Base-by-base conservation (phyloP, 2,329 filamentous ascomycete genomes). In the Alternaria sp. region DNA sequence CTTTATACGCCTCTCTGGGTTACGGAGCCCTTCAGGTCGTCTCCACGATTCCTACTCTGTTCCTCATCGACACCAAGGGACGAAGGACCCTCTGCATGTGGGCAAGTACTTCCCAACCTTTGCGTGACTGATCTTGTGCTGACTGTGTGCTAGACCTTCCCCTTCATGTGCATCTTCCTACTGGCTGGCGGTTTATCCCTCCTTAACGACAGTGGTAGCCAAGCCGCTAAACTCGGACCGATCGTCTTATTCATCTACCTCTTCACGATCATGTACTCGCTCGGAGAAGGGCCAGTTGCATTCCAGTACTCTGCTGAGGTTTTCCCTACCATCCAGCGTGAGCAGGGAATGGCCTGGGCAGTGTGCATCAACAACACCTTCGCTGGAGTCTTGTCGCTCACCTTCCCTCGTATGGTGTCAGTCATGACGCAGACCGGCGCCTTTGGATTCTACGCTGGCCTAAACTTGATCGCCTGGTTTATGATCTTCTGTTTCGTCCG, bases 201-300 rank as follows among this genome's bases (percentile, higher is more conserved):
- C 6, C 71, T 80, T 75, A 74, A n/a, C 43, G 62, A 15, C 61
- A 61, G 6, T 8, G 63, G 51, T 10, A 68, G 62, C 25, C 60
- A 61, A 15, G 77, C 65, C 30, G 71, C 64, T 15, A 45, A 66
- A 30, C 71, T 81, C 56, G 78, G 78, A 1, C 78, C 78, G 3
- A 76, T 80, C 28, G 77, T 77, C 9, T 65, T 80, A 26, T 73
- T 72, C 58, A 59, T 74, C 12, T 64, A 64, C 28, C 61, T 63
- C 21, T 63, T 63, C 45, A 63, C 61, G 8, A 79, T 80, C 52
- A 52, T 30, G 47, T 81, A 81, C 66, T 79, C 76, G 11, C 61
- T 79, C 4, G 79, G 79, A 10, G 79, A 81, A 70, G 79, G 79
- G 2, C 79, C 92, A 0, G 84, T 89, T 26, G 90, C 79, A 3